Evolutionary conservation across 495 filamentous ascomycete species (phyloP), one percentile per base, ranked within the genome.

Genomic region (Aspergillus funiculosus): DNA sequence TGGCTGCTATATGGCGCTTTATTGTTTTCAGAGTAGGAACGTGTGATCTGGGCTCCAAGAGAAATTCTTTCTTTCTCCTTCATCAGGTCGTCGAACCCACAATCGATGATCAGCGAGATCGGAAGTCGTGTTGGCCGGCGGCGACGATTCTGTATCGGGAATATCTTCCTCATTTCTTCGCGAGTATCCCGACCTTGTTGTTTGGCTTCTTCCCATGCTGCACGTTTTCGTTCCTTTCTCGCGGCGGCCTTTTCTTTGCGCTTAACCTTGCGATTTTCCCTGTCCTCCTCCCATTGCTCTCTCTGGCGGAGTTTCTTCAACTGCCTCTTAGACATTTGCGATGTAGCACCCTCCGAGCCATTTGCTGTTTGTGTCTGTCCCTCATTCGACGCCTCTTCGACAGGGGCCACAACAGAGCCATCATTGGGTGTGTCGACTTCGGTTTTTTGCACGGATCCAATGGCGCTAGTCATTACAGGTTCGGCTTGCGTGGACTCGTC

Each of bases 21-120:
- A 30, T 73, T 77, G 60, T 95, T 95, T 53, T 94, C 85, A 3
- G 90, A 89, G 68, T 99, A 97, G 51, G 76, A 81, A 15, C 94
- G 73, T 2, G 87, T 92, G 43, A 99, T 64, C 63, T 99, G 92
- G 19, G 76, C 75, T 2, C 75, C 79, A 7, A 98, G 74, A 2
- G 89, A 95, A 6, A 85, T 80, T 13, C 87, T 70, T 58, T 99
- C 94, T 41, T 83, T 79, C 0, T 85, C 80, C 20, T 67, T 71
- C 92, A 99, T 99, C 55, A 91, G 70, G 8, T 85, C 76, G 52
- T 99, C 88, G 52, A 91, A 99, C 49, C 85, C 81, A 61, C 94
- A 97, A 62, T 99, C 92, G 51, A 99, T 64, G 27, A 99, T 67
- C 52, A 97, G 57, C 0, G 87, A 76, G 5, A 97, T 63, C 2